Conservation (phyloP, 192 early-diverging fungal genomes). For the Gorgonomyces haynaldii region DNA sequence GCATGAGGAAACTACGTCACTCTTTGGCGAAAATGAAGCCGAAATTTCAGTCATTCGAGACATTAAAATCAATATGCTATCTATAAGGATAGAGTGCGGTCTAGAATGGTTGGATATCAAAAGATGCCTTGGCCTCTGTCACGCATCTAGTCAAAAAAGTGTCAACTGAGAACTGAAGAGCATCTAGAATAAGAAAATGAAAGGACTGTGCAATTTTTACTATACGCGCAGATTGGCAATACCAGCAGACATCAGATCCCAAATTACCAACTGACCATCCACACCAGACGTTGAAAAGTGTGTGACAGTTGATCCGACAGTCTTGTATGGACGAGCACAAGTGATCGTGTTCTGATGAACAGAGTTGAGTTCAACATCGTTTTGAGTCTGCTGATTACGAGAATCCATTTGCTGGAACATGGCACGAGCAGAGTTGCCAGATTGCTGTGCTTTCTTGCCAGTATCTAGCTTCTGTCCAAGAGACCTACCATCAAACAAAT, state of each 20-base stretch:
- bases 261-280: slow-evolving; percentile 75
- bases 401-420: slow-evolving; percentile 91
- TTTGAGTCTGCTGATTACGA: slow-evolving; percentile 49
- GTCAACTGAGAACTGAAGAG: too few relatives aligned
- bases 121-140: too few relatives aligned
- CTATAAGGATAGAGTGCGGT: too few relatives aligned
- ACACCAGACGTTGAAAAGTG: slow-evolving; percentile 68
- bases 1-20: too few relatives aligned
- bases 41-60: too few relatives aligned
- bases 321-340: slow-evolving; percentile 47
- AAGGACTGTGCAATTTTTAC: too few relatives aligned
- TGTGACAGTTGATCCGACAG: slow-evolving; percentile 39
- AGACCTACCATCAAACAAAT: slow-evolving; percentile 18
- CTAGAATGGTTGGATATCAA: too few relatives aligned
- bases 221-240: slow-evolving; percentile 2
- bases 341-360: slow-evolving; percentile 97
- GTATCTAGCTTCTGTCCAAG: slow-evolving; percentile 63
- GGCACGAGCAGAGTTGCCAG: slow-evolving; percentile 57
- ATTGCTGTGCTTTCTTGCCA: slow-evolving; percentile 50
- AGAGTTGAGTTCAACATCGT: slow-evolving; percentile 63
- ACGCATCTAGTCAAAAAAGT: too few relatives aligned
- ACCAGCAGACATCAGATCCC: slow-evolving; percentile 30
- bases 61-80: too few relatives aligned
- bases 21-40: too few relatives aligned
- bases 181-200: too few relatives aligned